phyloP scores from a whole-genome alignment of 345 rosid genomes.

The Microcos paniculata region DNA sequence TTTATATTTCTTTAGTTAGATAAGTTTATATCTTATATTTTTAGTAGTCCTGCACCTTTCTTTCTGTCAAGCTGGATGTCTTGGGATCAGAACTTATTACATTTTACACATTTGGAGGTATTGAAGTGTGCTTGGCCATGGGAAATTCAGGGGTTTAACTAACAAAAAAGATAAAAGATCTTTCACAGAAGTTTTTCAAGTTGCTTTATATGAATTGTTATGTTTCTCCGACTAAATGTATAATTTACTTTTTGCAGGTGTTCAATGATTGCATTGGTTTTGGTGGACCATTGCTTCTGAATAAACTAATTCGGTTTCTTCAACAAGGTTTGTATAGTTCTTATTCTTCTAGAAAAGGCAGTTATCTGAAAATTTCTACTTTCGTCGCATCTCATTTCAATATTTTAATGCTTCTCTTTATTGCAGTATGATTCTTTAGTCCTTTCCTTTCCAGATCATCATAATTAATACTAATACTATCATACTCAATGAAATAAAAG shows the following conservation, averaged over 20 bases:
- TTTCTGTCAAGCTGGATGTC: background rate
- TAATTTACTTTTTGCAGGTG: constrained; percentile 45
- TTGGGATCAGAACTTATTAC: background rate
- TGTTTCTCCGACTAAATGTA: background rate
- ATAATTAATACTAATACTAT: background rate
- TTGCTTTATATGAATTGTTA: constrained; percentile 2
- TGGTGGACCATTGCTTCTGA: constrained; percentile 82
- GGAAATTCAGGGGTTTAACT: background rate
- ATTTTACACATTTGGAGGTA: background rate
- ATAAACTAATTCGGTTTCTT: constrained; percentile 76
- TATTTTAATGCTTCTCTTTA: background rate
- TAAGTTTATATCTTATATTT: background rate
- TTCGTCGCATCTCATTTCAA: background rate
- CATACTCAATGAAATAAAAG: background rate
- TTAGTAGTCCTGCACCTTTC: background rate
- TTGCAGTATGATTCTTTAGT: background rate
- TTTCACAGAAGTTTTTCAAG: constrained; percentile 5
- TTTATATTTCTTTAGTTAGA: background rate
- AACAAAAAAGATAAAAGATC: background rate
- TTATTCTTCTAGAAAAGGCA: background rate
- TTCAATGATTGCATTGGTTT: constrained; percentile 80
- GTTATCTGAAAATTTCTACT: background rate
- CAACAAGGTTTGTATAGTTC: constrained; percentile 57
- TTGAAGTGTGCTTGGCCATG: background rate
- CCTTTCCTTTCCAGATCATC: background rate